Percentiles rank a stretch among this genome's conserved stretches.
These are phyloP conservation scores for Apiotrichum porosum DNA, from an alignment of 1,284 basidiomycete species.

Conservation along the genomic window DNA sequence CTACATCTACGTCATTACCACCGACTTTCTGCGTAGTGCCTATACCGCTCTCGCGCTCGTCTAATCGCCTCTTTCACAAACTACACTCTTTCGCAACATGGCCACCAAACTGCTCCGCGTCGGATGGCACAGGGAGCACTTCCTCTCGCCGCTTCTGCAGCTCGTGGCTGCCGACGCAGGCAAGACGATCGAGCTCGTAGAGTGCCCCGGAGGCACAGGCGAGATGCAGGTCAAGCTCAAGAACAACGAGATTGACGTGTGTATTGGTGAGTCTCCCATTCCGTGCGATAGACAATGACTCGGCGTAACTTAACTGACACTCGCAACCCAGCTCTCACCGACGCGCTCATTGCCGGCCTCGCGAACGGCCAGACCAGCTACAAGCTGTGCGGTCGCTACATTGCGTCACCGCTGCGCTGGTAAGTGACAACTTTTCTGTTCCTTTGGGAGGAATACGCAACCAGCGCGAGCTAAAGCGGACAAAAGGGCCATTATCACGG, in stretches of 20 bases:
- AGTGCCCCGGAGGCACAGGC: conserved; percentile 89
- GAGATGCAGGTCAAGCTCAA: conserved; percentile 78
- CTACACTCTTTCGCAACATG: no score
- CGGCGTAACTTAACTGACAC: not conserved
- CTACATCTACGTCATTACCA: no score
- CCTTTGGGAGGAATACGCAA: not conserved
- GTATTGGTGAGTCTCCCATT: conserved; percentile 63
- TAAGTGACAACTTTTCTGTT: conserved; percentile 37
- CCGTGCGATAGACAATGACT: no score
- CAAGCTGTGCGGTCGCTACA: conserved; percentile 89
- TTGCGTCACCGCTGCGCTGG: conserved; percentile 83
- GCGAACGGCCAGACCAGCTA: conserved; percentile 81
- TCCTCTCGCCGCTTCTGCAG: conserved; percentile 78
- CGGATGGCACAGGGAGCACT: conserved; percentile 74
- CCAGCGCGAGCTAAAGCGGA: no score
- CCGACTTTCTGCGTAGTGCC: no score
- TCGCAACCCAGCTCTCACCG: conserved; percentile 66
- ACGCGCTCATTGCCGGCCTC: conserved; percentile 87
- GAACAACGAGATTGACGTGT: conserved; percentile 81
- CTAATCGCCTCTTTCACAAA: no score
- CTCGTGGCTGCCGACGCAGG: conserved; percentile 57
- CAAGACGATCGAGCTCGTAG: conserved; percentile 72
- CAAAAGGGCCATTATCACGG: conserved; percentile 86
- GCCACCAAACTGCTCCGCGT: conserved; percentile 38
- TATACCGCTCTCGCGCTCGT: no score